Evolutionary conservation across 2,329 filamentous ascomycete species (phyloP), one percentile per base, ranked within the genome.

Genomic region (Myriangium duriaei): DNA sequence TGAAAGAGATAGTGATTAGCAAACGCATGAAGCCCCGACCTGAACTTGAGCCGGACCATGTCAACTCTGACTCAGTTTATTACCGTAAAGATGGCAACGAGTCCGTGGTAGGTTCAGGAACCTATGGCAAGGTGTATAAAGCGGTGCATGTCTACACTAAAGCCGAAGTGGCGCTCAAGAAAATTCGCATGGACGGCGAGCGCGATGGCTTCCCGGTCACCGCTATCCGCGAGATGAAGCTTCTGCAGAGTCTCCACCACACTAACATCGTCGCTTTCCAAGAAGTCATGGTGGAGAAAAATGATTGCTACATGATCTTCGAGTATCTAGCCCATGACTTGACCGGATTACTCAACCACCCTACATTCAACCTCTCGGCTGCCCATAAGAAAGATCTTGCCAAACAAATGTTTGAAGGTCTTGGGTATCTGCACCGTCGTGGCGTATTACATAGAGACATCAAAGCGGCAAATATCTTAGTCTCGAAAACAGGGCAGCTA

Each of bases 241-340:
- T 94, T 15, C 68, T 94, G n/a, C 85, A 93, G 54, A 87, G 82
- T 3, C 68, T 93, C 14, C 78, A 79, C 45, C 84, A 93, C 51
- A 64, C 69, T 42, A 93, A 92, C 51, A 78, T 94, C 35, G 84
- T 94, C 41, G 76, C 78, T 29, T 64, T 94, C 12, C 76, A 82
- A 47, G 86, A 94, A 61, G 84, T 92, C 47, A 98, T 98, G 91
- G 91, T 98, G 2, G 91, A 98, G 62, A 83, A 81, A 55, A 96
- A 96, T 49, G 87, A 96, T 60, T 98, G 91, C 58, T 98, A 93
- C 61, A 98, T 98, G 91, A 91, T 98, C 3, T 98, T 98, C 47
- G 91, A 98, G 58, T 98, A 98, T 55, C 71, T 96, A 19, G 88
- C 91, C 1, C 91, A 98, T 57, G 91, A 98, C 57, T 67, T 98